Percentiles rank a stretch among this genome's conserved stretches.
Conservation (phyloP, 2,329 filamentous ascomycete species). For the Fusarium vanettenii region DNA sequence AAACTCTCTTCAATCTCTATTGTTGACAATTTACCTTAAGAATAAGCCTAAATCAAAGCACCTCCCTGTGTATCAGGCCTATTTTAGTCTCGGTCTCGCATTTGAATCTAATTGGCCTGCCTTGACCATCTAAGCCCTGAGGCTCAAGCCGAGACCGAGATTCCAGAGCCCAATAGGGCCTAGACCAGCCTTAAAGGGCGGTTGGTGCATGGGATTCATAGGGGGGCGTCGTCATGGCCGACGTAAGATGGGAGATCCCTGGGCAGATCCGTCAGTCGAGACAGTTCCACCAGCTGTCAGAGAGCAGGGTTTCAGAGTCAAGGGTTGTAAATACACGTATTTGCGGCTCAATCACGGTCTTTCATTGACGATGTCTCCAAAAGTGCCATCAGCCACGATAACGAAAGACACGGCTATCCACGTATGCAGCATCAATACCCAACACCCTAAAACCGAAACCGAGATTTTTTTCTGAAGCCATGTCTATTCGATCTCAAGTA, state of each 20-base stretch:
- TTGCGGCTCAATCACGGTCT: not conserved
- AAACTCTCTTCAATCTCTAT: not conserved
- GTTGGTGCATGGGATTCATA: not conserved
- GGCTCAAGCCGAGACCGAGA: not conserved
- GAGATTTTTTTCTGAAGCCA: not conserved
- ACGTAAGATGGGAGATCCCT: not conserved
- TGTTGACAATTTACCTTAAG: not conserved
- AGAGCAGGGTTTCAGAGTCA: not conserved
- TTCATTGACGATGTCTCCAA: not conserved
- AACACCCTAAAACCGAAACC: not conserved
- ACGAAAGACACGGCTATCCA: not conserved
- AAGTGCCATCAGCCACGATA: not conserved
- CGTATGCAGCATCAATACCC: no score
- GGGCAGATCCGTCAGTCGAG: not conserved
- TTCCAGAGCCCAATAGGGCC: not conserved
- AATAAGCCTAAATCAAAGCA: not conserved
- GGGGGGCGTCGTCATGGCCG: not conserved
- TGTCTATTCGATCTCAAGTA: not conserved
- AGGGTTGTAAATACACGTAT: not conserved
- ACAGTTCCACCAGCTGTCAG: not conserved
- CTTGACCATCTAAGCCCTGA: not conserved
- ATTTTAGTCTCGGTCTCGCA: not conserved
- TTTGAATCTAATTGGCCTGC: not conserved
- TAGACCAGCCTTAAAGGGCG: not conserved
- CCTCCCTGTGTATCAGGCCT: not conserved